These are phyloP conservation scores for Floccularia luteovirens DNA, from an alignment of 768 basidiomycete species.

Conservation along the genomic window DNA sequence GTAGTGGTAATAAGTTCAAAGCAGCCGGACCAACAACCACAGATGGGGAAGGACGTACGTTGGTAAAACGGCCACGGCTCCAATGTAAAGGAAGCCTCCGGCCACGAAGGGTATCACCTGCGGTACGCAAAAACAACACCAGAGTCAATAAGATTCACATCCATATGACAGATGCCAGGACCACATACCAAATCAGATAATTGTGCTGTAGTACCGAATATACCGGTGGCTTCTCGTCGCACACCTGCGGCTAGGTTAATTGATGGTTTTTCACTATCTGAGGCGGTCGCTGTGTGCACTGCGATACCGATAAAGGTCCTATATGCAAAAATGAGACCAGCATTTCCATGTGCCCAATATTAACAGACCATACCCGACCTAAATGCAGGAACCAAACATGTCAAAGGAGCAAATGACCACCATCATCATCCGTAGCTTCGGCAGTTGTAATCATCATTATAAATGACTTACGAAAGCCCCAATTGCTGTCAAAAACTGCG, in stretches of 20 bases:
- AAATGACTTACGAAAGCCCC: conserved; percentile 77
- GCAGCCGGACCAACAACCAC: no score
- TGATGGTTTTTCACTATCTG: conserved; percentile 28
- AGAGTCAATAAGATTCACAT: background rate
- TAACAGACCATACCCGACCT: background rate
- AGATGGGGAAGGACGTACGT: conserved; percentile 64
- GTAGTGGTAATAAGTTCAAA: no score
- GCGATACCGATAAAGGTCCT: conserved; percentile 87
- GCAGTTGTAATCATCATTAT: conserved; percentile 9
- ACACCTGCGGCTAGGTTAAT: conserved; percentile 71
- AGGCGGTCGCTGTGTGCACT: conserved; percentile 68
- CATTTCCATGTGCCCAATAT: background rate
- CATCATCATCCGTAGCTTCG: no score
- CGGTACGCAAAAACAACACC: conserved; percentile 7
- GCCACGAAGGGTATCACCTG: conserved; percentile 88
- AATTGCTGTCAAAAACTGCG: conserved; percentile 86
- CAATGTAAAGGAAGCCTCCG: conserved; percentile 90
- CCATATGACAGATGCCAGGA: conserved; percentile 4
- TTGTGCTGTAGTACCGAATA: conserved; percentile 79
- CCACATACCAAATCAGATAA: conserved; percentile 71
- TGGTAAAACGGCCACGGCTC: conserved; percentile 85
- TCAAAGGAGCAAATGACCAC: no score
- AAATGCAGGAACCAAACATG: no score
- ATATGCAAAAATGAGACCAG: conserved; percentile 12
- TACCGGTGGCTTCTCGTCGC: conserved; percentile 64